A percentile compares a stretch with the other conserved stretches of the same genome.
These are phyloP conservation scores for Aureobasidium sp. DNA, from an alignment of 2,329 filamentous ascomycete genomes.

Conservation along the genomic window DNA sequence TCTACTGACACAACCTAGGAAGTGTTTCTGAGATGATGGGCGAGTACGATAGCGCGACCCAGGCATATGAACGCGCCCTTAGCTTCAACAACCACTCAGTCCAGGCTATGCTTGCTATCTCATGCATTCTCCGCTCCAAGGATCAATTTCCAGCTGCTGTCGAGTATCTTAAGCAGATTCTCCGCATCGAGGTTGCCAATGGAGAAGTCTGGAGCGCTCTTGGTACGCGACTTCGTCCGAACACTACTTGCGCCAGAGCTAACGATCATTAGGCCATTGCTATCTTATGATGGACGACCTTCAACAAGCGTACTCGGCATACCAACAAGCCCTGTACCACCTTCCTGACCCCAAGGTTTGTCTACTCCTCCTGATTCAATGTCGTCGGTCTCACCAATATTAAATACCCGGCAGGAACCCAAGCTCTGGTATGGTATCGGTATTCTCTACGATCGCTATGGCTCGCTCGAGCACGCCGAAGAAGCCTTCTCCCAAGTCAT, in stretches of 20 bases:
- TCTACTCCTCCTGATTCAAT: slow-evolving; percentile 16
- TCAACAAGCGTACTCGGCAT: slow-evolving; percentile 93
- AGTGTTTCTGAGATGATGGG: slow-evolving; percentile 81
- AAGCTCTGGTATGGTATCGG: slow-evolving; percentile 99
- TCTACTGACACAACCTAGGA: slow-evolving; percentile 47
- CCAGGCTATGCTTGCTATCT: slow-evolving; percentile 88
- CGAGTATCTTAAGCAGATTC: slow-evolving; percentile 82
- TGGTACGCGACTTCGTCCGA: slow-evolving; percentile 48
- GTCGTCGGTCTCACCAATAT: slow-evolving; percentile 13
- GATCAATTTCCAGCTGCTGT: slow-evolving; percentile 93
- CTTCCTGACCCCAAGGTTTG: slow-evolving; percentile 83
- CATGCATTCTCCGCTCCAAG: slow-evolving; percentile 80
- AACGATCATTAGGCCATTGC: slow-evolving; percentile 66
- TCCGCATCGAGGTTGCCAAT: slow-evolving; percentile 82
- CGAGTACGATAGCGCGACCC: slow-evolving; percentile 80
- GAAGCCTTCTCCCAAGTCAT: slow-evolving; percentile 98
- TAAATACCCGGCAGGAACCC: slow-evolving; percentile 59
- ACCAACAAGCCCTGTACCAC: slow-evolving; percentile 91
- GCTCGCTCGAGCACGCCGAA: slow-evolving; percentile 92
- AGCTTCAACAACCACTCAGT: slow-evolving; percentile 83
- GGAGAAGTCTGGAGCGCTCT: slow-evolving; percentile 96
- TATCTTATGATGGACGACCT: slow-evolving; percentile 98
- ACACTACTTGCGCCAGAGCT: background rate
- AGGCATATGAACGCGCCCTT: slow-evolving; percentile 84
- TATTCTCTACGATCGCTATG: slow-evolving; percentile 93